Base-by-base conservation (phyloP, 768 basidiomycete species). In the Boletus huronensis region DNA sequence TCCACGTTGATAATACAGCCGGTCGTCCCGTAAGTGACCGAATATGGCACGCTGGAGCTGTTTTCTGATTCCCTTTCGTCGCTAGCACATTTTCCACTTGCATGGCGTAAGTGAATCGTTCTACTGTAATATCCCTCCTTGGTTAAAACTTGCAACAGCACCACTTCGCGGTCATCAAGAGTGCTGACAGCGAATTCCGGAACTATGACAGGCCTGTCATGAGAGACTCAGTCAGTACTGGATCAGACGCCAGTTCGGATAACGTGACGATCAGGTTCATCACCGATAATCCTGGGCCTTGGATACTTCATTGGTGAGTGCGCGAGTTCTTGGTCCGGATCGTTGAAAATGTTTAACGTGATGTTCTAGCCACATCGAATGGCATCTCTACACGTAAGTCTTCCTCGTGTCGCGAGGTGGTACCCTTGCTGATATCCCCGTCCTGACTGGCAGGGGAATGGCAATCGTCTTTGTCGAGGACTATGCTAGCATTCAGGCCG, bases 261-360 rank as follows among this genome's bases (percentile, higher is more conserved):
- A 61, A 61, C 13, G 75, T 77, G 29, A 74, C 73, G 25, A 76
- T 89, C 48, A 77, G 85, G 10, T 88, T 86, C 74, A 68, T 67
- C 28, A 85, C 86, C 0, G 81, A 90, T 63, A 88, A 88, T 68
- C 77, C 84, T 5, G 87, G 85, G 5, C 81, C 82, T 4, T 85
- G 82, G 77, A 71, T 80, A 48, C 62, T 79, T 51, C 77, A 77
- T 43, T 78, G 73, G 64, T 65, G 45, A 42, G 57, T 45, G 29
- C 3, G 3, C 23, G 1, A 23, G 16, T 9, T 46, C 21, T 21
- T 17, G 29, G 25, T 31, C 21, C 16, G 21, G 29, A 46, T 25
- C 41, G 14, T 31, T 5, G 29, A 32, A 10, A 17, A 25, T 14
- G 28, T 19, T 21, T 64, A 6, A 58, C 36, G 5, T 14, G 41